Evolutionary conservation across 805 yeast species (phyloP).

Genomic region (Yamadazyma kitorensis): DNA sequence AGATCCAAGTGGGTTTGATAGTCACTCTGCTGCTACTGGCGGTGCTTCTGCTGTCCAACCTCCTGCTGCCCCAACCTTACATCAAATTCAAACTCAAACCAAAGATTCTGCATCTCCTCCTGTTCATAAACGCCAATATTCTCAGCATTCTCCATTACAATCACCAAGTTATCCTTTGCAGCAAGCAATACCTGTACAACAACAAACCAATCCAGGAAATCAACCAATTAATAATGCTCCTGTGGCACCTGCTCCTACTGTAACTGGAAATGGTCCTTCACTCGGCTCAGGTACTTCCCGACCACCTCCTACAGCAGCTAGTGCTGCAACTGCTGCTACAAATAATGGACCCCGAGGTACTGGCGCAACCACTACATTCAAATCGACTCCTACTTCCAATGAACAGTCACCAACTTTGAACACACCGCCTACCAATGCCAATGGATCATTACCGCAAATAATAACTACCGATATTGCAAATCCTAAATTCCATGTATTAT

Average conservation of each 20-base stretch:
- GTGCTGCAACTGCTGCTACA: constrained; percentile 1
- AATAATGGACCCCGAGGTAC: not conserved
- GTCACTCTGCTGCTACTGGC: not conserved
- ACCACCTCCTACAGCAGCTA: constrained; percentile 5
- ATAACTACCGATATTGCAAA: constrained; percentile 26
- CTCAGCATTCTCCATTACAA: constrained; percentile 7
- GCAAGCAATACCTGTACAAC: no score
- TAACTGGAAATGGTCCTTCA: not conserved
- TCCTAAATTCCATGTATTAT: constrained; percentile 63
- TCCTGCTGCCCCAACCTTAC: not conserved
- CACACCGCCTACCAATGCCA: no score
- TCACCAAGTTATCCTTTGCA: no score
- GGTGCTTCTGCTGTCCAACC: not conserved
- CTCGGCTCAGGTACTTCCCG: constrained; percentile 1
- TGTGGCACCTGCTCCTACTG: no score
- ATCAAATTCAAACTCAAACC: not conserved
- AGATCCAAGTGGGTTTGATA: constrained; percentile 19
- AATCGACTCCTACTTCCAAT: constrained; percentile 1
- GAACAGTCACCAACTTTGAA: not conserved
- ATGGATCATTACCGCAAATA: constrained; percentile 14
- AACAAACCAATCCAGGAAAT: no score
- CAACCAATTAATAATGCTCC: no score
- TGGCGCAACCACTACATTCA: not conserved
- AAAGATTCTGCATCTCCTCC: not conserved
- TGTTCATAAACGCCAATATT: constrained; percentile 5